Conservation (phyloP, 441 rosid genomes). For the Oxalis stricta region DNA sequence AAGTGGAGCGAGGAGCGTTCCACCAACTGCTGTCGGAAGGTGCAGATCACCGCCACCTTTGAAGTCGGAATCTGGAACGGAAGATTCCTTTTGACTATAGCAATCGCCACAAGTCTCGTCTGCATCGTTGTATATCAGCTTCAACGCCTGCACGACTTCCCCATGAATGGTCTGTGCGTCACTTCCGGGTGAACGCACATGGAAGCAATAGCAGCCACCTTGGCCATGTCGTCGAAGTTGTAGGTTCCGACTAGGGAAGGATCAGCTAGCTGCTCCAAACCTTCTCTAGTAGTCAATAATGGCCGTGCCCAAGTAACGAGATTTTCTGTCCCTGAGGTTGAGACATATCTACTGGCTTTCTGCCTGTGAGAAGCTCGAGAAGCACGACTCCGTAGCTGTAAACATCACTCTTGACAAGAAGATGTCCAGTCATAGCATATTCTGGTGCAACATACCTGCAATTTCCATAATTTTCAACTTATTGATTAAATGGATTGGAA, state of each 20-base stretch:
- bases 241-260: conserved; percentile 62
- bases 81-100: conserved; percentile 76
- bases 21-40: conserved; percentile 86
- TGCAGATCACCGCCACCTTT: conserved; percentile 69
- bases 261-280: conserved; percentile 70
- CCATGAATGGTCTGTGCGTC: conserved; percentile 87
- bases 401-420: conserved; percentile 92
- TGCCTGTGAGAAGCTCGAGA: conserved; percentile 87
- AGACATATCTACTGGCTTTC: conserved; percentile 97
- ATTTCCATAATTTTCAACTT: conserved; percentile 2
- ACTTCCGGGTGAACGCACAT: conserved; percentile 96
- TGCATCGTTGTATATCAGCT: conserved; percentile 73
- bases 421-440: conserved; percentile 98
- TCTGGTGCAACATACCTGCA: conserved; percentile 96
- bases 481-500: neutral
- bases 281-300: conserved; percentile 67
- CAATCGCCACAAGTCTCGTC: conserved; percentile 68
- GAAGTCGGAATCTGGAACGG: conserved; percentile 59
- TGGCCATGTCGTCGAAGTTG: conserved; percentile 76
- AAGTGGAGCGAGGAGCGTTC: conserved; percentile 65
- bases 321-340: conserved; percentile 89
- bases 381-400: conserved; percentile 94
- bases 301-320: conserved; percentile 95
- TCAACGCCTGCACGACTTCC: conserved; percentile 98
- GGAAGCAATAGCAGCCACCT: conserved; percentile 93